Evolutionary conservation across 495 filamentous ascomycete genomes (phyloP).

Genomic region (Xylaria sp.): DNA sequence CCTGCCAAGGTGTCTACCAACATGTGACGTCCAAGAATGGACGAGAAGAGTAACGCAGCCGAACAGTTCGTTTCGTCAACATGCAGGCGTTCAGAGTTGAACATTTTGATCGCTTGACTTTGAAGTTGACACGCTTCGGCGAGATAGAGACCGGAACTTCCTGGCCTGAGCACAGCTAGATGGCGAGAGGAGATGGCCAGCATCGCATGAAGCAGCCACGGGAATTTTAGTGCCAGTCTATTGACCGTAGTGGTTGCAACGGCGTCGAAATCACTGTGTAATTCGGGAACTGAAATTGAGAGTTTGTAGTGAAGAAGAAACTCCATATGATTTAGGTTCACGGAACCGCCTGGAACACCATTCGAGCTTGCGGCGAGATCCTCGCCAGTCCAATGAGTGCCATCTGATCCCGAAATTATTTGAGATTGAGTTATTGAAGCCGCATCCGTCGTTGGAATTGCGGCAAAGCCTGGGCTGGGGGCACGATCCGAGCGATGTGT

Average conservation of each 20-base stretch:
- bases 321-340: conserved; percentile 49
- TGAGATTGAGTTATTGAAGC: neutral
- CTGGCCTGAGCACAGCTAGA: conserved; percentile 38
- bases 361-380: neutral
- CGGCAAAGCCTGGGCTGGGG: neutral
- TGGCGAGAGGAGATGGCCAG: conserved; percentile 47
- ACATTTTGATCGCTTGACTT: conserved; percentile 46
- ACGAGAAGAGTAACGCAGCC: conserved; percentile 44
- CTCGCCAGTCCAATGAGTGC: neutral
- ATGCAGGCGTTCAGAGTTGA: conserved; percentile 40
- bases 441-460: neutral
- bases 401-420: neutral
- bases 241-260: conserved; percentile 27
- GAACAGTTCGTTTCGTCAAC: conserved; percentile 46
- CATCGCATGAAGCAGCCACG: conserved; percentile 46
- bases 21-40: conserved; percentile 44
- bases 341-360: conserved; percentile 16
- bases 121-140: conserved; percentile 42
- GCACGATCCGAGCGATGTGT: neutral
- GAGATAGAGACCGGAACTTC: conserved; percentile 34
- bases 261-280: conserved; percentile 24
- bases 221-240: conserved; percentile 37
- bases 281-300: conserved; percentile 37
- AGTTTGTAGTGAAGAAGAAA: conserved; percentile 43
- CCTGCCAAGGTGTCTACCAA: conserved; percentile 43